Conservation (phyloP, 2,329 filamentous ascomycete genomes). For the Colletotrichum lindemuthianum region DNA sequence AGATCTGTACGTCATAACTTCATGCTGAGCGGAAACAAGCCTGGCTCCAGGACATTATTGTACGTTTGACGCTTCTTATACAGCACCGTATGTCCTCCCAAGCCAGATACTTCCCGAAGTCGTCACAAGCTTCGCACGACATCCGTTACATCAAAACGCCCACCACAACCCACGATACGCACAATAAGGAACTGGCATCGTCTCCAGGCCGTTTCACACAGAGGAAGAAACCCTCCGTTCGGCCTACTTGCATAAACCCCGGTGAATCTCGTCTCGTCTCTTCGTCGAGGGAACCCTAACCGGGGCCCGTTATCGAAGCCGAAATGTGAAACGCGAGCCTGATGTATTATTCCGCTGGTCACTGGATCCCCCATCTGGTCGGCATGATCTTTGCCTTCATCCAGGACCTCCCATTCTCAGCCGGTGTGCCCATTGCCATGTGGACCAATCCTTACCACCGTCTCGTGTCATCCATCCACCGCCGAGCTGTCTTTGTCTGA, state of each 20-base stretch:
- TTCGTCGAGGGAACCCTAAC: too few species aligned
- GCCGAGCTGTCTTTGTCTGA: slow-evolving; percentile 16
- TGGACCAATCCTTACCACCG: slow-evolving; percentile 5
- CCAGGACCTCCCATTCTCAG: background rate
- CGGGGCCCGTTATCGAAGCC: slow-evolving; percentile 1
- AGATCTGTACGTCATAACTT: too few species aligned
- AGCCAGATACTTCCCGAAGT: too few species aligned
- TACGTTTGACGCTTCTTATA: too few species aligned
- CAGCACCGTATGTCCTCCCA: too few species aligned
- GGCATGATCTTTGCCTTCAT: background rate
- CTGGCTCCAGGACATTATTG: too few species aligned
- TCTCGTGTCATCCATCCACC: too few species aligned
- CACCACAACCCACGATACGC: background rate
- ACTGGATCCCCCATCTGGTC: background rate
- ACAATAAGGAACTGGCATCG: background rate
- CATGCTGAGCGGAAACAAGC: too few species aligned
- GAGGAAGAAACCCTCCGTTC: slow-evolving; percentile 1
- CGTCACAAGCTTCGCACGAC: too few species aligned
- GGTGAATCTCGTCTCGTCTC: too few species aligned
- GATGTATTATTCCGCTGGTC: background rate
- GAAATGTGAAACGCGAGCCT: slow-evolving; percentile 23
- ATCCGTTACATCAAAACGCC: background rate
- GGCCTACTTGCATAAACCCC: slow-evolving; percentile 5
- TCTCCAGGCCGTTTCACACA: background rate
- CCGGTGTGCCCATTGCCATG: slow-evolving; percentile 11